Percentiles rank a stretch among this genome's conserved stretches.
Evolutionary conservation across 495 filamentous ascomycete genomes (phyloP).

Genomic region (Daldinia decipiens): DNA sequence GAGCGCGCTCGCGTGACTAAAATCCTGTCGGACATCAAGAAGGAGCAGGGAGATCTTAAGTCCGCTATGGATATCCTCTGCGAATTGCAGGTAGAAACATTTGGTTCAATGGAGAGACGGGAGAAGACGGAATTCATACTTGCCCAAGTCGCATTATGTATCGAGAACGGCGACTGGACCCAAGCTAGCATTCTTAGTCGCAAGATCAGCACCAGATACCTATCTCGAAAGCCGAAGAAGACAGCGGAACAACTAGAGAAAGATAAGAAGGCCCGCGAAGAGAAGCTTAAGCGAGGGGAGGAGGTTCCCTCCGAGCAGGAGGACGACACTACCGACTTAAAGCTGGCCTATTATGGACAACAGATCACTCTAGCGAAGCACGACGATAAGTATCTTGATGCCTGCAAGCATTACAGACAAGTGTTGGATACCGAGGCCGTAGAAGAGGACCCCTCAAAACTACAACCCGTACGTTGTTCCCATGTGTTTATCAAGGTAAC

Average conservation of each 20-base stretch:
- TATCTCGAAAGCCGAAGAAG: constrained; percentile 89
- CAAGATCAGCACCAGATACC: constrained; percentile 95
- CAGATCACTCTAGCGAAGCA: constrained; percentile 95
- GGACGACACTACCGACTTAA: constrained; percentile 95
- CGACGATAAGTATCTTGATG: constrained; percentile 95
- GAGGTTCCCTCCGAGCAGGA: constrained; percentile 78
- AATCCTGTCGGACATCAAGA: constrained; percentile 96
- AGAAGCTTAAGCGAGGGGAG: constrained; percentile 79
- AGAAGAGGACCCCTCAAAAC: constrained; percentile 84
- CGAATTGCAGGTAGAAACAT: constrained; percentile 98
- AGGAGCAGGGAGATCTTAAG: constrained; percentile 88
- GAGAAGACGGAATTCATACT: constrained; percentile 99
- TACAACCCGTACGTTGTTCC: constrained; percentile 74
- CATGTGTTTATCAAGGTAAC: not conserved
- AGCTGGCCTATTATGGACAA: constrained; percentile 95
- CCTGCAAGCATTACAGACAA: constrained; percentile 95
- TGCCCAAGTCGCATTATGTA: constrained; percentile 92
- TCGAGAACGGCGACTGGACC: constrained; percentile 94
- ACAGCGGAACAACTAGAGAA: constrained; percentile 86
- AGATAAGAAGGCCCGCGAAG: constrained; percentile 83
- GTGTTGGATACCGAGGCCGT: constrained; percentile 95
- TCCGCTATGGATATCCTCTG: constrained; percentile 92
- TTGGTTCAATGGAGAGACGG: constrained; percentile 94
- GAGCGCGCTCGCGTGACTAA: constrained; percentile 94
- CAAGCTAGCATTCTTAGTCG: constrained; percentile 93